Conservation (phyloP, 768 basidiomycete species). For the Leccinum obscurum region DNA sequence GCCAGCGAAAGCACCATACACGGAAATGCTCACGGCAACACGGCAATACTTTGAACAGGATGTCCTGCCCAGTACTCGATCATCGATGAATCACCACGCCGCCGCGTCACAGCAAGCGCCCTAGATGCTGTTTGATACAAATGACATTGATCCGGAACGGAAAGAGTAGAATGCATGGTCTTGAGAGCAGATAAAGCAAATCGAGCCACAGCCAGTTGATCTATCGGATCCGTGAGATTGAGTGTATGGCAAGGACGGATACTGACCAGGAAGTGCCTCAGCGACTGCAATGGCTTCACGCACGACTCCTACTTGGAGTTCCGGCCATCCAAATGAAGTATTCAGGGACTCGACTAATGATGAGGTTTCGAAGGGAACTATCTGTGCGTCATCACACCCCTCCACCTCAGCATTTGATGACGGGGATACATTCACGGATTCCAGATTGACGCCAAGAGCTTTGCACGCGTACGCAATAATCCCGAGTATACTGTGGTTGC, state of each 20-base stretch:
- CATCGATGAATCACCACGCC: constrained; percentile 70
- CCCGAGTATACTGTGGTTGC: constrained; percentile 78
- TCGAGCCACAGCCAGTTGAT: constrained; percentile 81
- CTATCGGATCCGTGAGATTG: constrained; percentile 40
- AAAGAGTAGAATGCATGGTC: constrained; percentile 65
- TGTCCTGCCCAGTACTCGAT: constrained; percentile 88
- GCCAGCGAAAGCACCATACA: background rate
- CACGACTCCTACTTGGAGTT: constrained; percentile 90
- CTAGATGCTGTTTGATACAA: constrained; percentile 68
- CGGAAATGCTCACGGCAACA: constrained; percentile 62
- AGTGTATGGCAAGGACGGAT: background rate
- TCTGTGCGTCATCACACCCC: constrained; percentile 4
- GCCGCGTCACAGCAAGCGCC: constrained; percentile 71
- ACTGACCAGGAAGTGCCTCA: constrained; percentile 84
- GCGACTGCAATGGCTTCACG: constrained; percentile 91
- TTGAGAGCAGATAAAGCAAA: constrained; percentile 89
- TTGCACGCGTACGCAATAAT: constrained; percentile 75
- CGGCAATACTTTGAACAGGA: constrained; percentile 75
- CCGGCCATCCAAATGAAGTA: constrained; percentile 87
- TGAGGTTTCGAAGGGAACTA: constrained; percentile 38
- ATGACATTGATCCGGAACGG: constrained; percentile 76
- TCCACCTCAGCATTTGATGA: constrained; percentile 26
- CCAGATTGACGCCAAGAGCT: constrained; percentile 80
- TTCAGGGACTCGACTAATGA: constrained; percentile 36
- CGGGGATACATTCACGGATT: constrained; percentile 58